Evolutionary conservation across 257 asterid species (phyloP), one percentile per base, ranked within the genome.

Genomic region (Nicotiana benthamiana): DNA sequence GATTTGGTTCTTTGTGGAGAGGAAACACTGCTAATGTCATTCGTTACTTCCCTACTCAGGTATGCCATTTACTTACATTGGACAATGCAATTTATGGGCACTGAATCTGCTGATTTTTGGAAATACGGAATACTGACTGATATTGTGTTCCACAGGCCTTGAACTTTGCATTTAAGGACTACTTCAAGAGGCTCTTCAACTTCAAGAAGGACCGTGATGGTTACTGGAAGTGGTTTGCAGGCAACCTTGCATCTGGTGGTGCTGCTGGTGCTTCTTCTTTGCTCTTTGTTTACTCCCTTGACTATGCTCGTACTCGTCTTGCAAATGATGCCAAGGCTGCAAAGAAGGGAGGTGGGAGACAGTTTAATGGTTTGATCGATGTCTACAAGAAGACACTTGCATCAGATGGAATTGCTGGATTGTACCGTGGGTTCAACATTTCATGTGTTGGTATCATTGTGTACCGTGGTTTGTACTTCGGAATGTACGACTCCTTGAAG

Each of bases 161-260:
- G 87, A 87, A 87, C 85, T 87, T 87, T 75, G 89, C 90, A 8
- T 86, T 86, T 75, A 87, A 87, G 85, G 90, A 87, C 82, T 87
- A 87, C 89, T 87, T 87, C 82, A 87, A 87, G 87, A 87, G 89
- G 12, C 90, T 87, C 83, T 87, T 87, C 82, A 87, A 87, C 85
- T 87, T 87, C 85, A 87, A 87, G 83, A 87, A 87, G 56, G 89
- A 87, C 80, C 85, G 85, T 4, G 90, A 87, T 84, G 89, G 89
- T 63, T 87, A 87, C 86, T 87, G 90, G 90, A 87, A 85, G 60
- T 87, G 90, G 89, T 87, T 87, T 82, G 89, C 89, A 22, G 89
- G 90, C 12, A 87, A 87, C 67, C 85, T 87, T 68, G 89, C 87
- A 75, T 87, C 90, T 61, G 88, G 89, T 82, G 89, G 90, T 74